Base-by-base conservation (phyloP, 768 basidiomycete species). In the Xanthoconium stramineum region DNA sequence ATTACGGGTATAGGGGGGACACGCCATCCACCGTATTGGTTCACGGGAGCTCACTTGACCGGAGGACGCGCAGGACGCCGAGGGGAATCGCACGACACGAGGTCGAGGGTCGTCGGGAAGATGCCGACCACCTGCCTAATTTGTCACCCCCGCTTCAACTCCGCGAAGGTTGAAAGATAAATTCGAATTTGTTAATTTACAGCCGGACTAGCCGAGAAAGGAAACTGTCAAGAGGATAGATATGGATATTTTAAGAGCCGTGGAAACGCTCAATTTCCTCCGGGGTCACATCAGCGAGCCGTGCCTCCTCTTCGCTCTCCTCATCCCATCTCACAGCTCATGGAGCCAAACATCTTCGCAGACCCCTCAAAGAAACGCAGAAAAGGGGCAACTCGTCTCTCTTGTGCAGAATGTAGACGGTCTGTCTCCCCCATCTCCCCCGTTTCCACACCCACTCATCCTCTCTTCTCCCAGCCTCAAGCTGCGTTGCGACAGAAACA, bases 401-500 rank as follows among this genome's bases (percentile, higher is more conserved):
- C 86, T 13, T 91, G 89, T 65, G 89, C 89, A 28, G 89, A 91
- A 61, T 91, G 89, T 66, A 79, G 89, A 68, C 80, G 89, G 88
- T 85, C 57, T 40, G 69, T 57, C 56, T 6, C 2, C 2, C 15
- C 13, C 35, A 4, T 29, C 35, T 3, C 24, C 4, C 36, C 20
- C 3, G 11, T 9, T 20, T 20, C 8, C 20, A 1, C 20, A 9
- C 47, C 12, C 40, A 20, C 47, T 11, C 45, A 29, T 28, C 37
- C 0, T 11, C 42, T 37, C 3, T 17, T 12, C 5, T n/a, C 29
- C 11, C 32, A 72, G 70, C 51, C 52, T 72, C 48, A 72, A 72
- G 60, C 57, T 72, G 38, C 72, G 70, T 7, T 92, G 89, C 70
- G 89, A 91, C 76, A 80, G 89, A 63, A 78, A 78, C 30, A 77